Evolutionary conservation across 805 yeast genomes (phyloP).

Genomic region (Cyberlindnera galapagoensis): DNA sequence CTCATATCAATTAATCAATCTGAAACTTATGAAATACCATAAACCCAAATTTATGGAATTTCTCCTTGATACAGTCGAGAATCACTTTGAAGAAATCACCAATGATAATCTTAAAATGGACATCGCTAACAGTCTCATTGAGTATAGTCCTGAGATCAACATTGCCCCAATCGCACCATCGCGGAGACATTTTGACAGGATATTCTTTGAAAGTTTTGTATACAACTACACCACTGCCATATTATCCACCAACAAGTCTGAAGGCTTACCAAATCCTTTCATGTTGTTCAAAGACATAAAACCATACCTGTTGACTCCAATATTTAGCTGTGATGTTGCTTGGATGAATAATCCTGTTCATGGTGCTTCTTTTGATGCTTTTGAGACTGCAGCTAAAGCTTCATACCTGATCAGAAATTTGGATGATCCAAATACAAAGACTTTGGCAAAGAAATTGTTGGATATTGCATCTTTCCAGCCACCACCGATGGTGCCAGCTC

Average conservation of each 20-base stretch:
- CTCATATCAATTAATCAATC: slow-evolving; percentile 29
- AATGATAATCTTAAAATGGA: slow-evolving; percentile 19
- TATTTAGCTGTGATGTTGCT: slow-evolving; percentile 28
- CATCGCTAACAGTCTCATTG: slow-evolving; percentile 14
- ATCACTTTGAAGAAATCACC: slow-evolving; percentile 8
- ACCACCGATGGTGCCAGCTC: slow-evolving; percentile 16
- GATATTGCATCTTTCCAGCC: slow-evolving; percentile 14
- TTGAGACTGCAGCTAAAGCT: slow-evolving; percentile 30
- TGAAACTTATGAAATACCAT: slow-evolving; percentile 16
- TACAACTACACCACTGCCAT: slow-evolving; percentile 35
- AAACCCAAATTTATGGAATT: neutral
- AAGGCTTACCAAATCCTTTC: slow-evolving; percentile 37
- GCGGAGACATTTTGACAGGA: slow-evolving; percentile 22
- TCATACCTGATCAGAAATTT: slow-evolving; percentile 23
- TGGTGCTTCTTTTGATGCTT: slow-evolving; percentile 31
- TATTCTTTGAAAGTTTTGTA: slow-evolving; percentile 37
- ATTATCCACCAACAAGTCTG: slow-evolving; percentile 28
- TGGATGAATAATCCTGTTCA: slow-evolving; percentile 38
- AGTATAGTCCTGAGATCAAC: neutral
- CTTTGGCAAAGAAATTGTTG: slow-evolving; percentile 10
- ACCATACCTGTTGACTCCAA: slow-evolving; percentile 27
- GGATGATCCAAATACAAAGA: slow-evolving; percentile 6
- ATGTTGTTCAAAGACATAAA: slow-evolving; percentile 28
- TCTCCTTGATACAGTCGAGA: neutral
- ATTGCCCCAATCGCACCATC: slow-evolving; percentile 1